Evolutionary conservation across 140 eudicot species (phyloP).

Genomic region (Senecio squalidus): DNA sequence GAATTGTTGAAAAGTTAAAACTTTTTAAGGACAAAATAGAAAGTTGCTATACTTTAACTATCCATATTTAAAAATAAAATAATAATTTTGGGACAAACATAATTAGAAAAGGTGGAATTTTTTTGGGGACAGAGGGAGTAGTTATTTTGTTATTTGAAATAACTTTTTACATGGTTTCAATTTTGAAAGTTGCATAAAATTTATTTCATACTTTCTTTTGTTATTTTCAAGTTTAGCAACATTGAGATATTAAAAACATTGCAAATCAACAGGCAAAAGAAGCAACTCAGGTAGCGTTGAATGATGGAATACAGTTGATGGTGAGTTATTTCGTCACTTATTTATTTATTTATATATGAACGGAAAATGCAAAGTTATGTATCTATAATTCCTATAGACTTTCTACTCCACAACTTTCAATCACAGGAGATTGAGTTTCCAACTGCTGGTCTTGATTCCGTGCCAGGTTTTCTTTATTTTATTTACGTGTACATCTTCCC

Average conservation of each 20-base stretch:
- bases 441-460: conserved; percentile 91
- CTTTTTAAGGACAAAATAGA: no score
- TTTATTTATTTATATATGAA: conserved; percentile 5
- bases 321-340: conserved; percentile 42
- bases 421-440: conserved; percentile 98
- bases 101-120: no score
- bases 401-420: conserved; percentile 63
- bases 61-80: no score
- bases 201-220: not conserved
- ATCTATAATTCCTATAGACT: conserved; percentile 28
- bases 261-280: conserved; percentile 69
- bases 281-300: conserved; percentile 70
- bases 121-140: no score
- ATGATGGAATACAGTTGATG: conserved; percentile 70
- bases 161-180: conserved; percentile 70
- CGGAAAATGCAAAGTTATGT: conserved; percentile 21
- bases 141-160: no score
- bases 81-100: no score
- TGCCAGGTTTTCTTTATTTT: conserved; percentile 58
- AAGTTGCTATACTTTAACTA: no score
- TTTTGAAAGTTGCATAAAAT: not conserved
- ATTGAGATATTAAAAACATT: not conserved
- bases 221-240: not conserved
- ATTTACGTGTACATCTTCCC: not conserved
- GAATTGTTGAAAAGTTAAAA: no score